Evolutionary conservation across 257 asterid genomes (phyloP), one percentile per base, ranked within the genome.

Genomic region (Solanum gandarillasii): DNA sequence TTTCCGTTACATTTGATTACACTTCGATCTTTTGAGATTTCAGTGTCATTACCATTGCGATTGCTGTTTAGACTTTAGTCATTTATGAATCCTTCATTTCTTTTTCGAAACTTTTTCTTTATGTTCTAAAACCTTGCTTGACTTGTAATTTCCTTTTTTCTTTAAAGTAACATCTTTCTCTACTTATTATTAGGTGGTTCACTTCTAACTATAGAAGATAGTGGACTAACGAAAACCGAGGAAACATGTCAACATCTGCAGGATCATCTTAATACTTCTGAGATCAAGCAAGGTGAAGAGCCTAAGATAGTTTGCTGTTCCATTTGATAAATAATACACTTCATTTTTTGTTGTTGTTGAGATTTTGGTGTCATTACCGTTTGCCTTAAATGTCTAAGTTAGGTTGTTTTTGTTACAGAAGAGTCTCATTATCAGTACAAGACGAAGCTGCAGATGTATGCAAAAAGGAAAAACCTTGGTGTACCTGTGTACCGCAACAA

Each of bases 381-480:
- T 41, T 18, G 20, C 25, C 25, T 43, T 79, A 13, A 43, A 43
- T 79, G 36, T 43, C 16, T 41, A 25, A 78, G 9, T 41, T 3
- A 41, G 36, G 62, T 41, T 41, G 62, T 32, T 65, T 67, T 62
- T 31, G 18, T 83, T 7, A 23, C 52, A 31, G 83, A 36, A 85
- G 88, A 87, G 25, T 52, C 23, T 72, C 55, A 48, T n/a, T 74
- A 87, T 29, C 89, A 88, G 65, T 91, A 55, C 88, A 91, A 91
- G 91, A 89, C 7, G 48, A 92, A 88, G 90, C 92, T 92, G 75
- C 87, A 89, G 91, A 90, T 87, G 29, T 93, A 90, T 84, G 88
- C 91, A 43, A 87, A 87, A 62, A 90, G 89, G 48, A 92, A 89
- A 85, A 84, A 72, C 7, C 92, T 93, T 20, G 86, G 76, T 6